Evolutionary conservation across 148 eudicot genomes (phyloP), one percentile per base, ranked within the genome.

Genomic region (Rhododendron vialii): DNA sequence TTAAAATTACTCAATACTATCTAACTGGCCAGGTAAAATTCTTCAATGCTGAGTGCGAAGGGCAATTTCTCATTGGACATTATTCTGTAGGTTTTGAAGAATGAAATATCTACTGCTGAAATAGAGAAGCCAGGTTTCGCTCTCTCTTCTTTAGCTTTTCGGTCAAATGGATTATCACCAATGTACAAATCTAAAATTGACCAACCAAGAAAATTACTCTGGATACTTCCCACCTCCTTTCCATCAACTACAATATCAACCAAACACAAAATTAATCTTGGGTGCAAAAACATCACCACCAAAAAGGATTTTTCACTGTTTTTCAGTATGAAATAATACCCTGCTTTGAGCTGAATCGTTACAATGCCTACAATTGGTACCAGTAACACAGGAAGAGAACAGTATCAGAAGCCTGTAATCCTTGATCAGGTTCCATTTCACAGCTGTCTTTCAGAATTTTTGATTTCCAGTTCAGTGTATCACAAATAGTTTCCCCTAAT

Each of bases 91-190:
- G 84, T 35, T 57, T 76, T 53, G 35, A 24, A 33, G 20, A 79
- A 78, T 10, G 18, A 20, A 36, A 69, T 57, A 83, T 36, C 87
- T 93, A 92, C 80, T 90, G 90, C 6, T 87, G 92, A 51, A 93
- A 77, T 80, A 90, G 89, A 33, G 92, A 78, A 36, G 91, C 95
- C 87, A 96, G 86, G 86, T 94, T 93, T 55, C 24, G 87, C 88
- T 89, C 88, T 89, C 7, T 92, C 91, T 84, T 96, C 94, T 86
- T 91, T 96, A 65, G 98, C 99, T 90, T 91, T 88, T 63, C 63
- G 90, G 89, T 96, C 99, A 78, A 96, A 95, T 26, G 99, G 95
- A 17, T 93, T 94, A 36, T 94, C 92, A 18, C 99, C 99, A 17
- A 96, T 91, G 59, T 96, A 96, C 78, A 96, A 87, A 90, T 94